These are phyloP conservation scores for Byssothecium circinans DNA, from an alignment of 2,329 filamentous ascomycete species.

Conservation along the genomic window DNA sequence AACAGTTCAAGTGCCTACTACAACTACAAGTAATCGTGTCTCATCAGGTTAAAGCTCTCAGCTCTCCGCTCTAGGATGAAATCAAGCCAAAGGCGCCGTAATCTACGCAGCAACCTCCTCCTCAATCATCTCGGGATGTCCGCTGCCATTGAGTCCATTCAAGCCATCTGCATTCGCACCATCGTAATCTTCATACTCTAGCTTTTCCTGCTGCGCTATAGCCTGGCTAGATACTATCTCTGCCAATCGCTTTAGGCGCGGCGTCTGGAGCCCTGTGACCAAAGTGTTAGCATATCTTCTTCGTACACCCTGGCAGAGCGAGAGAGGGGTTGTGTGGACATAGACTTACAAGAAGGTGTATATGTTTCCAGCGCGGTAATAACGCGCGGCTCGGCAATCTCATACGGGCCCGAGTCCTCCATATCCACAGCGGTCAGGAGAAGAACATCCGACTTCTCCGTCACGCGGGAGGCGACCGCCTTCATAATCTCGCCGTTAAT, in stretches of 20 bases:
- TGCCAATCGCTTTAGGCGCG: constrained; percentile 89
- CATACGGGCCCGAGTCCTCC: constrained; percentile 97
- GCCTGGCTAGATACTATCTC: constrained; percentile 97
- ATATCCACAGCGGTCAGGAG: constrained; percentile 94
- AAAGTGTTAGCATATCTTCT: constrained; percentile 35
- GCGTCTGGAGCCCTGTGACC: constrained; percentile 83
- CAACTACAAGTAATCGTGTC: constrained; percentile 9
- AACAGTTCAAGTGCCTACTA: constrained; percentile 1
- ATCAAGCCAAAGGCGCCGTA: constrained; percentile 1
- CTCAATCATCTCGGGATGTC: constrained; percentile 20
- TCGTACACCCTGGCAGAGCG: too few species aligned
- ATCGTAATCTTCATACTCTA: constrained; percentile 55
- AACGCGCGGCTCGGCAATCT: constrained; percentile 93
- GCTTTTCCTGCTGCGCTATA: constrained; percentile 89
- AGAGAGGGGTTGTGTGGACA: too few species aligned
- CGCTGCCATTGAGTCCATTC: constrained; percentile 6
- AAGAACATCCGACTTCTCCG: constrained; percentile 96
- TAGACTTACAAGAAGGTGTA: constrained; percentile 85
- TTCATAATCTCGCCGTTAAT: constrained; percentile 99
- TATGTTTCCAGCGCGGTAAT: constrained; percentile 98
- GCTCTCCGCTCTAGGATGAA: too few species aligned
- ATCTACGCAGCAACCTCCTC: constrained; percentile 22
- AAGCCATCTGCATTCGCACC: constrained; percentile 27
- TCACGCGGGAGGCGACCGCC: constrained; percentile 92
- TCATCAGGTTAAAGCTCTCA: too few species aligned